Evolutionary conservation across 306 rosid species (phyloP).

Genomic region (Cicer pinnatifidum): DNA sequence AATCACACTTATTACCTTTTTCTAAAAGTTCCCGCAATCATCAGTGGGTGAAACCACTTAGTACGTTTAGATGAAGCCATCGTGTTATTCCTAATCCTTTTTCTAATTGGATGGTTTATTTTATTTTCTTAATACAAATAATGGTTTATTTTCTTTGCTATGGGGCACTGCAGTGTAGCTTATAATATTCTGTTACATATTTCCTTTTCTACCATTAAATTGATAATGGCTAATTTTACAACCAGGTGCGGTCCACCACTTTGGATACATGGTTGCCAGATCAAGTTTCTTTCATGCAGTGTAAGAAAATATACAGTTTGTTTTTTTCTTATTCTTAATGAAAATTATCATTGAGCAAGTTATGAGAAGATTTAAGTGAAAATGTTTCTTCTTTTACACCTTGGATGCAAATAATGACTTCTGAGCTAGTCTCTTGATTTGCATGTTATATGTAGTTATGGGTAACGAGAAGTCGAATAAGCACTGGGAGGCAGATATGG

Average conservation of each 20-base stretch:
- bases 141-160: neutral
- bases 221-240: conserved; percentile 40
- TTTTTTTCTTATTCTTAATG: conserved; percentile 20
- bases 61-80: neutral
- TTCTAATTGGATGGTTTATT: neutral
- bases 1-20: neutral
- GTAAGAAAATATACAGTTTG: conserved; percentile 55
- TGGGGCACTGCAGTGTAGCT: neutral
- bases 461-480: conserved; percentile 71
- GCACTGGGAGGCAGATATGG: conserved; percentile 75
- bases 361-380: conserved; percentile 1
- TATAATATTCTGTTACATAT: neutral
- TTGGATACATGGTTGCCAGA: conserved; percentile 95
- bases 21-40: neutral
- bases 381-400: neutral
- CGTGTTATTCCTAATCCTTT: neutral
- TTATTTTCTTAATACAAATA: neutral
- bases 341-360: neutral
- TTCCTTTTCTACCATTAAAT: neutral
- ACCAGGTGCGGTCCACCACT: conserved; percentile 82
- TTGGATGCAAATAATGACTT: conserved; percentile 24
- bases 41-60: neutral
- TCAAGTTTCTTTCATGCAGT: conserved; percentile 82
- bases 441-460: conserved; percentile 53
- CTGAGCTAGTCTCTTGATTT: conserved; percentile 39